Evolutionary conservation across 768 basidiomycete genomes (phyloP).

Genomic region (Tricholoma saponaceum): DNA sequence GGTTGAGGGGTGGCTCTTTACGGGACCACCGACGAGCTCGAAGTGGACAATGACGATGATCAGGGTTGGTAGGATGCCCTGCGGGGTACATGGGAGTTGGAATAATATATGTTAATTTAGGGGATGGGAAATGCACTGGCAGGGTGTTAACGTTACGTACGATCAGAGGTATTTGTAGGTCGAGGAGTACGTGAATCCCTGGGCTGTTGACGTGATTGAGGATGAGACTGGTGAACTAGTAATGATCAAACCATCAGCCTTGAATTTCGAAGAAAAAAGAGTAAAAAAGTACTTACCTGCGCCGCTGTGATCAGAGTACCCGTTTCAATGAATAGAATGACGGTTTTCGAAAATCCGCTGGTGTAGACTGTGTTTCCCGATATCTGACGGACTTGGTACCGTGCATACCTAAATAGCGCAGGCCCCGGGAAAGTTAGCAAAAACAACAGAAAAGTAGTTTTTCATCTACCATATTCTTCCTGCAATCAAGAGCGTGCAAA

Average conservation of each 20-base stretch:
- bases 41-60: constrained; percentile 16
- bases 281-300: constrained; percentile 3
- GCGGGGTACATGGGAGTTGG: background rate
- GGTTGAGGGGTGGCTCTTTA: background rate
- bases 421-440: background rate
- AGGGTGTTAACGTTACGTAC: too few species aligned
- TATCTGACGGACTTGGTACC: constrained; percentile 1
- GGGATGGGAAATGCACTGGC: too few species aligned
- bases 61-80: constrained; percentile 17
- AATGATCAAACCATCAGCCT: background rate
- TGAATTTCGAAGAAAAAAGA: background rate
- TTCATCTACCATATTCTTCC: constrained; percentile 14
- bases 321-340: constrained; percentile 11
- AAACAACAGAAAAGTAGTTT: too few species aligned
- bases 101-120: background rate
- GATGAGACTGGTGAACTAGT: constrained; percentile 11
- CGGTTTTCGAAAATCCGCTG: constrained; percentile 1
- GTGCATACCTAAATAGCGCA: constrained; percentile 12
- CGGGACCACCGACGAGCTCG: background rate
- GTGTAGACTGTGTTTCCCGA: background rate
- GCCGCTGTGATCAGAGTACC: constrained; percentile 5
- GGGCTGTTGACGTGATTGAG: constrained; percentile 8
- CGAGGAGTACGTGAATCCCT: constrained; percentile 11
- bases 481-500: constrained; percentile 14
- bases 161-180: constrained; percentile 11